These are phyloP conservation scores for Coemansia sp. DNA, from an alignment of 192 early-diverging fungal species.

Conservation along the genomic window DNA sequence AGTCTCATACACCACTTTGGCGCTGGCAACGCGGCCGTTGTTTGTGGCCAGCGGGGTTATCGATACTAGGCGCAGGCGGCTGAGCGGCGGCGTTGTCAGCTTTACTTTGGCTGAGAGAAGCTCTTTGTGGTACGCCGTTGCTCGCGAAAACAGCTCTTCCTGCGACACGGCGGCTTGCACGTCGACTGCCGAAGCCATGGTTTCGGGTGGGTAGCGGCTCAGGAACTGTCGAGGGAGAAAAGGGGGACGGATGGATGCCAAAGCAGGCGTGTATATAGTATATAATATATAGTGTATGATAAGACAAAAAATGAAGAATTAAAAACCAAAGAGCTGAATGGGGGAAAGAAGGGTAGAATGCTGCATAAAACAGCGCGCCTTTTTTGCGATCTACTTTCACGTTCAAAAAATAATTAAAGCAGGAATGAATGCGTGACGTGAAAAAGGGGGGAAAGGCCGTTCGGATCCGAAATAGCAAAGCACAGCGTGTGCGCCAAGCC, in stretches of 20 bases:
- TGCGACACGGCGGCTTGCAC: conserved; percentile 3
- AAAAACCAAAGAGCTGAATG: too few species aligned
- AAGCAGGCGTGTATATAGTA: not conserved
- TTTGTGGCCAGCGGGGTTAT: conserved; percentile 37
- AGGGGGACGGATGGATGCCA: not conserved
- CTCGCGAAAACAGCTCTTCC: conserved; percentile 24
- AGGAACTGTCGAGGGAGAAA: too few species aligned
- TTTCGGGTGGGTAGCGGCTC: not conserved
- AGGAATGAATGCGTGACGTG: too few species aligned
- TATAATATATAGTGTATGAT: not conserved
- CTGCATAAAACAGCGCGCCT: too few species aligned
- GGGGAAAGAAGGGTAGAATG: too few species aligned
- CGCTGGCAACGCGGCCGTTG: conserved; percentile 38
- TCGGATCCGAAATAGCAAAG: not conserved
- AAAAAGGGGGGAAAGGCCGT: too few species aligned
- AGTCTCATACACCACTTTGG: conserved; percentile 19
- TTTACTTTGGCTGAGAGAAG: conserved; percentile 35
- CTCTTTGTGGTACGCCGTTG: conserved; percentile 24
- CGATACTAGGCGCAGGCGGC: conserved; percentile 26
- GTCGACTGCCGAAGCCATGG: conserved; percentile 2
- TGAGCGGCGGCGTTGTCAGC: conserved; percentile 36
- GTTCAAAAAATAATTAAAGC: not conserved
- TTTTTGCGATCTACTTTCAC: not conserved
- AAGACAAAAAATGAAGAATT: conserved; percentile 1
- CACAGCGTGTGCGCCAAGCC: too few species aligned